Percentiles rank a stretch among this genome's conserved stretches.
phyloP scores from a whole-genome alignment of 1,284 basidiomycete genomes.

The Tylopilus sp. region DNA sequence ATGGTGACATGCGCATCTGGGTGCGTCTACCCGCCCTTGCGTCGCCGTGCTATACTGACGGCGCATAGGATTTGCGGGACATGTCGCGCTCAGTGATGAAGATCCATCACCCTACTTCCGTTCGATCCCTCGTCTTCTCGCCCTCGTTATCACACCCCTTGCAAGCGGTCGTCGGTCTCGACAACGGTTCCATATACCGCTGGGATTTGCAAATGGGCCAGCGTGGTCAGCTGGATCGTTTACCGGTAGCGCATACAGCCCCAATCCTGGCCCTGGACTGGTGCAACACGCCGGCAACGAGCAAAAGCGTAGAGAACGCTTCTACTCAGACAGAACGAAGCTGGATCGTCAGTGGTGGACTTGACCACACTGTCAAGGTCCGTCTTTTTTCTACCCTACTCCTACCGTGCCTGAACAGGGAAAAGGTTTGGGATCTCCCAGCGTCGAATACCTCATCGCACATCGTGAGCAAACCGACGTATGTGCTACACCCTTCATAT shows the following conservation, averaged over 20 bases:
- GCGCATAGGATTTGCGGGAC: conserved; percentile 69
- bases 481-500: conserved; percentile 73
- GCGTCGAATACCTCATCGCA: conserved; percentile 45
- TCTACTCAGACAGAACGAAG: conserved; percentile 39
- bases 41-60: not conserved
- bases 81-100: conserved; percentile 65
- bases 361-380: conserved; percentile 81
- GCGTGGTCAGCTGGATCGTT: conserved; percentile 64
- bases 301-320: conserved; percentile 18
- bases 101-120: conserved; percentile 68
- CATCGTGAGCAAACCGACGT: conserved; percentile 59
- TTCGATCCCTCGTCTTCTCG: conserved; percentile 73
- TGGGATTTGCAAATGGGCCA: conserved; percentile 81
- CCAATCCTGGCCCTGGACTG: conserved; percentile 79
- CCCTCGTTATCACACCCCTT: conserved; percentile 60
- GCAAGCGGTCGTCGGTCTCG: conserved; percentile 72
- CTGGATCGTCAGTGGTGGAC: conserved; percentile 81
- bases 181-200: conserved; percentile 70
- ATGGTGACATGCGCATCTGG: conserved; percentile 81
- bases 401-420: not conserved
- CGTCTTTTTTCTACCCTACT: not conserved
- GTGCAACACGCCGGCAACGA: conserved; percentile 40
- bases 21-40: conserved; percentile 40
- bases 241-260: conserved; percentile 75
- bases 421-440: conserved; percentile 75